Base-by-base conservation (phyloP, 352 stramenopile genomes). In the Globisporangium lucens region DNA sequence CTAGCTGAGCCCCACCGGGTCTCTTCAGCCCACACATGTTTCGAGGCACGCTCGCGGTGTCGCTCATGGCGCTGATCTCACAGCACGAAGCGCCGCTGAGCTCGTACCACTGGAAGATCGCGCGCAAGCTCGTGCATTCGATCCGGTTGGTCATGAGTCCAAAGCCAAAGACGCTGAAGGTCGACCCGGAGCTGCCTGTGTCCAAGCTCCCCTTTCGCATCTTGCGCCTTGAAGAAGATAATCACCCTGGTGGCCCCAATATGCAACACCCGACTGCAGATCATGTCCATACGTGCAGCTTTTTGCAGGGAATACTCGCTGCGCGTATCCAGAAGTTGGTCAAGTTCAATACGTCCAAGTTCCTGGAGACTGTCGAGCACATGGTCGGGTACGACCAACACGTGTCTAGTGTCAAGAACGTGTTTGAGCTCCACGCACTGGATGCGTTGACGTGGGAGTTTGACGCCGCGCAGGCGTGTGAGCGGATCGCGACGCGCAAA, bases 11-110 rank as follows among this genome's bases (percentile, higher is more conserved):
- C 1, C 79, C 80, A 1, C 69, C 78, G 8, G 79, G 79, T 56
- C 67, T 80, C 9, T 91, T 89, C 65, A 83, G 79, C 59, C 83
- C 80, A 0, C 86, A 87, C 70, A 91, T 91, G 83, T 89, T 87
- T 52, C 24, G 24, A 24, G 24, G 24, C 24, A 24, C 24, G 24
- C 24, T 24, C 74, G 77, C 6, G 8, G 77, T 74, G n/a, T 81
- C 72, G 24, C 43, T 91, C 29, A 82, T 89, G 75, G 65, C 70
- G 27, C 63, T 89, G 43, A 52, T 91, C 4, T 69, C 63, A 17
- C 65, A 63, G 20, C 46, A 66, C 30, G 67, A 80, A 17, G 61
- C 63, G 9, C 33, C 52, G 22, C 61, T 89, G 56, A 83, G 68
- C 46, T 70, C 76, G 68, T 91, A 80, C 66, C 79, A 89, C 70